Conservation (phyloP, 208 protist species). For the Naegleria gruberi region DNA sequence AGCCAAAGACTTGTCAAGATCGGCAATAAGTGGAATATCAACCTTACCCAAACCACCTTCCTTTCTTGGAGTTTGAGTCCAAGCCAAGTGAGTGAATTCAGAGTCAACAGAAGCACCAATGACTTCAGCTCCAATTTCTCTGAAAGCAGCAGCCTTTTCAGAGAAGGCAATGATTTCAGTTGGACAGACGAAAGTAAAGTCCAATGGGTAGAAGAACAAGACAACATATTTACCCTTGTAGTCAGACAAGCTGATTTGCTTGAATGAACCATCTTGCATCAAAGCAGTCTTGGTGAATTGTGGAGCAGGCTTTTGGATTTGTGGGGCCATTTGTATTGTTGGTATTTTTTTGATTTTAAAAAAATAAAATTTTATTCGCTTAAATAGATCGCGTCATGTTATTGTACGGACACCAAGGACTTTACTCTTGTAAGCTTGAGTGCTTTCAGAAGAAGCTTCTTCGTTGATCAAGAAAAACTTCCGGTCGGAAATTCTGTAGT, state of each 20-base stretch:
- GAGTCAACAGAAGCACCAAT: constrained; percentile 82
- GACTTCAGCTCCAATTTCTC: constrained; percentile 57
- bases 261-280: constrained; percentile 83
- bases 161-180: constrained; percentile 92
- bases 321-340: neutral
- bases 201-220: constrained; percentile 91
- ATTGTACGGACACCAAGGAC: too few relatives aligned
- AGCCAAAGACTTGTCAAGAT: constrained; percentile 82
- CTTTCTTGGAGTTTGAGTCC: constrained; percentile 82
- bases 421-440: too few relatives aligned
- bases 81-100: constrained; percentile 90
- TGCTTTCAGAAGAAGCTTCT: too few relatives aligned
- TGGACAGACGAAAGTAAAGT: constrained; percentile 95
- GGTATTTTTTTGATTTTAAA: neutral
- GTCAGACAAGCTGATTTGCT: constrained; percentile 68
- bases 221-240: constrained; percentile 87
- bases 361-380: neutral
- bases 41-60: constrained; percentile 91
- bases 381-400: neutral
- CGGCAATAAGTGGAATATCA: constrained; percentile 86
- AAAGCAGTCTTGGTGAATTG: constrained; percentile 75
- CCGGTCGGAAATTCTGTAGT: too few relatives aligned
- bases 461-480: too few relatives aligned
- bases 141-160: constrained; percentile 78
- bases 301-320: constrained; percentile 68